Conservation (phyloP, 371 early-diverging fungal species). For the Mucor mucedo region DNA sequence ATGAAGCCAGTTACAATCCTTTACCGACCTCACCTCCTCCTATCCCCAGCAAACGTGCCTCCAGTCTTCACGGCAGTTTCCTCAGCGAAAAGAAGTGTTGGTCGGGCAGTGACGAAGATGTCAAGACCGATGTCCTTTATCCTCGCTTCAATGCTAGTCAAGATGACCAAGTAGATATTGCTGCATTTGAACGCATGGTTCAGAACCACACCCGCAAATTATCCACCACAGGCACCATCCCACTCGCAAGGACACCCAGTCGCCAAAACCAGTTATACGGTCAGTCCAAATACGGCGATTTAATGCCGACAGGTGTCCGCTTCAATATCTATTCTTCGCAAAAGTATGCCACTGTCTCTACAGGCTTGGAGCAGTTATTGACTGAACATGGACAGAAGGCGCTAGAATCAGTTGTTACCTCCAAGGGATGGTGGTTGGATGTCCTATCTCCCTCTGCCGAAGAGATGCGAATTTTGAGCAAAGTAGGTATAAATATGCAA, state of each 20-base stretch:
- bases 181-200: conserved; percentile 38
- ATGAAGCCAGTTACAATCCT: neutral
- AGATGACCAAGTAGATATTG: conserved; percentile 34
- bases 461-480: conserved; percentile 79
- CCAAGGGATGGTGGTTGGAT: conserved; percentile 87
- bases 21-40: neutral
- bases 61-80: conserved; percentile 14
- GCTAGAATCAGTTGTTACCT: conserved; percentile 50
- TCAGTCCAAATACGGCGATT: neutral
- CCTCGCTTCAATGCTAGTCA: conserved; percentile 31
- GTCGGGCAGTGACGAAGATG: conserved; percentile 25
- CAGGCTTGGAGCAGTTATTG: conserved; percentile 27
- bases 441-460: conserved; percentile 75
- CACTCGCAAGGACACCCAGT: conserved; percentile 33
- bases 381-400: conserved; percentile 37
- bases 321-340: conserved; percentile 35
- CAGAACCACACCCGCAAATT: conserved; percentile 29
- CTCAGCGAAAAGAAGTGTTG: conserved; percentile 1
- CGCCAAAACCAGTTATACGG: conserved; percentile 34
- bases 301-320: conserved; percentile 15
- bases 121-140: conserved; percentile 44
- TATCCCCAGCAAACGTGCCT: neutral
- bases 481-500: conserved; percentile 36
- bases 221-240: conserved; percentile 31
- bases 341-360: neutral